Evolutionary conservation across 352 stramenopile species (phyloP).

Genomic region (Pythium rishiriense): DNA sequence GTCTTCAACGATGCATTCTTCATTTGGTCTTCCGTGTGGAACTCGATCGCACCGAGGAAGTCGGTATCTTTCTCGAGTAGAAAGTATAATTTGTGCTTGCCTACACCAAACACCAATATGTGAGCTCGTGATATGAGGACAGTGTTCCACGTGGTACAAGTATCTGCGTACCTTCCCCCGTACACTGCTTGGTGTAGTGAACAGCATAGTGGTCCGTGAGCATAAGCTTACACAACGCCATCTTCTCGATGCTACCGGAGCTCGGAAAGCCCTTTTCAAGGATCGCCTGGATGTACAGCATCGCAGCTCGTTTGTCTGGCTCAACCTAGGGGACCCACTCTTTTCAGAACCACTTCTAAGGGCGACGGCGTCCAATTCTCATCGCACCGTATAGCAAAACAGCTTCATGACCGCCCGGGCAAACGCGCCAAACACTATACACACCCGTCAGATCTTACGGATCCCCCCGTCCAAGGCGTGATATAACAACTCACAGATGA

Average conservation of each 20-base stretch:
- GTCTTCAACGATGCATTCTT: constrained; percentile 42
- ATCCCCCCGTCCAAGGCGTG: neutral
- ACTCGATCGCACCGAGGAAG: constrained; percentile 63
- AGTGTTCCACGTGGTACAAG: no score
- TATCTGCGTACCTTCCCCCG: constrained; percentile 36
- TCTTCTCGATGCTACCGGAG: constrained; percentile 33
- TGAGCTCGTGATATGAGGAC: no score
- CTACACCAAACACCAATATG: constrained; percentile 16
- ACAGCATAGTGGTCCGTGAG: constrained; percentile 49
- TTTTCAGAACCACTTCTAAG: no score
- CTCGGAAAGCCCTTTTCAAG: constrained; percentile 34
- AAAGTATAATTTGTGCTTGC: constrained; percentile 64
- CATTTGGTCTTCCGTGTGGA: constrained; percentile 56
- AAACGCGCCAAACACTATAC: constrained; percentile 47
- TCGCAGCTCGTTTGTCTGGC: constrained; percentile 37
- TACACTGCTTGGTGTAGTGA: constrained; percentile 68
- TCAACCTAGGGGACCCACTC: no score
- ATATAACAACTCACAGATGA: constrained; percentile 36
- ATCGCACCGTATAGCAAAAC: constrained; percentile 45
- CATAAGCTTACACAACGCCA: constrained; percentile 50
- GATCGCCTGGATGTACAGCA: constrained; percentile 45
- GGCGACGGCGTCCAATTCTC: neutral
- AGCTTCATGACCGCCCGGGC: constrained; percentile 57
- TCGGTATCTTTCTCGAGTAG: constrained; percentile 60
- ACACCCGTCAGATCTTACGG: no score